Evolutionary conservation across 768 basidiomycete species (phyloP), one percentile per base, ranked within the genome.

Genomic region (Tulasnella sp.): DNA sequence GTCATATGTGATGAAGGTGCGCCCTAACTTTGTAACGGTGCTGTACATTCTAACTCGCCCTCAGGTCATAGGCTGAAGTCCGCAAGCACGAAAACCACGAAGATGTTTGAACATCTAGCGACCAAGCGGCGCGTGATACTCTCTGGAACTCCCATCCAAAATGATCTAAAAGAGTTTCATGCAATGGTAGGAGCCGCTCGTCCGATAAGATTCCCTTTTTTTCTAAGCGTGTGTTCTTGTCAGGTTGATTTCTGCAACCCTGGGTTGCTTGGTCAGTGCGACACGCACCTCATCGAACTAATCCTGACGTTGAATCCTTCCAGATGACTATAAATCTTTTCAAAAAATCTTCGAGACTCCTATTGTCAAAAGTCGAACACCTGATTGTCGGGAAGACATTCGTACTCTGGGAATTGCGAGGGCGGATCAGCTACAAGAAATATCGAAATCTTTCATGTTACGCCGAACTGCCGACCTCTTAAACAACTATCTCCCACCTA

Each of bases 91-190:
- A 96, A 98, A 81, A 96, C 94, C 0, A 90, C 90, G 1, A 85
- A 86, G 64, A 91, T 95, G 86, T 92, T 99, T 77, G 88, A 89
- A 67, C 84, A 86, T 4, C 81, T 99, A 35, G 84, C 84, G 64
- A 94, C 93, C 1, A 85, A 84, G 12, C 84, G 92, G 29, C 82
- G 96, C 41, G 84, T 98, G 74, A 95, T 99, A 41, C 83, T 99
- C 3, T 95, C 95, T 0, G 97, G 97, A 37, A 99, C 97, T 0
- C 97, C 97, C 0, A 92, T 99, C 47, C 97, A 98, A 79, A 99
- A 99, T 80, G 94, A 98, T 79, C 81, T 99, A 35, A 83, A 90
- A 75, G 97, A 99, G 79, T 96, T 96, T 77, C 96, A 97, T 80
- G 87, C 94, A 4, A 98, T 98, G 96, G 95, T 94, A 75, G 75